Evolutionary conservation across 805 yeast species (phyloP), one percentile per base, ranked within the genome.

Genomic region (Zygosaccharomyces pseudorouxii): DNA sequence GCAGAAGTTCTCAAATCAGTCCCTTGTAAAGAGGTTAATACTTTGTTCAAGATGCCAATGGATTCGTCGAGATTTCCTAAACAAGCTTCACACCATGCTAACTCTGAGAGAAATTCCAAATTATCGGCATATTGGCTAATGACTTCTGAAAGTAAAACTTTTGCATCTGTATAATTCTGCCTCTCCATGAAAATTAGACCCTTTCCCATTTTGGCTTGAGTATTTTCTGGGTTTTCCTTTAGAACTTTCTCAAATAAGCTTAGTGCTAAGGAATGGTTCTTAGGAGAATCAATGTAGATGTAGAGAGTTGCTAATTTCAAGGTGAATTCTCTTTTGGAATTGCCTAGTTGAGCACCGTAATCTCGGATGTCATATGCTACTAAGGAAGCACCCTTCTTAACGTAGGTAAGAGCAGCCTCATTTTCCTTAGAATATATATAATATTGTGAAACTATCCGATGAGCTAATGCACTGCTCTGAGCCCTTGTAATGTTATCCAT

Each of bases 241-340:
- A 88, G 70, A 3, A 89, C 79, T 20, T 72, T 69, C 31, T 85
- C 84, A 64, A 84, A 93, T 12, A 89, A 65, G 42, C 79, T 79
- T 25, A 84, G 61, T 0, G 99, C 98, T 22, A 82, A 73, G 2
- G 78, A 73, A 59, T 80, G 88, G 66, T 92, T 86, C 65, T 89
- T 89, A 9, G 98, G 99, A 0, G 97, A 86, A 63, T 92, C 96
- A 59, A 82, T 78, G 60, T 87, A 84, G 0, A 95, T 86, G 60
- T 89, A 87, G 1, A 85, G 76, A 0, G 82, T 77, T 0, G 93
- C 98, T 47, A 87, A 71, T 20, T 79, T 73, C 31, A 89, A 75
- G 7, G 84, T 71, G 19, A 87, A 68, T 45, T 81, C 85, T 45
- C 74, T 74, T 54, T 74, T 79, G 1, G 89, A 73, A 52, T 80